Percentiles rank a stretch among this genome's conserved stretches.
These are phyloP conservation scores for Pseudocercospora pini-densiflorae DNA, from an alignment of 2,329 filamentous ascomycete species.

Conservation along the genomic window DNA sequence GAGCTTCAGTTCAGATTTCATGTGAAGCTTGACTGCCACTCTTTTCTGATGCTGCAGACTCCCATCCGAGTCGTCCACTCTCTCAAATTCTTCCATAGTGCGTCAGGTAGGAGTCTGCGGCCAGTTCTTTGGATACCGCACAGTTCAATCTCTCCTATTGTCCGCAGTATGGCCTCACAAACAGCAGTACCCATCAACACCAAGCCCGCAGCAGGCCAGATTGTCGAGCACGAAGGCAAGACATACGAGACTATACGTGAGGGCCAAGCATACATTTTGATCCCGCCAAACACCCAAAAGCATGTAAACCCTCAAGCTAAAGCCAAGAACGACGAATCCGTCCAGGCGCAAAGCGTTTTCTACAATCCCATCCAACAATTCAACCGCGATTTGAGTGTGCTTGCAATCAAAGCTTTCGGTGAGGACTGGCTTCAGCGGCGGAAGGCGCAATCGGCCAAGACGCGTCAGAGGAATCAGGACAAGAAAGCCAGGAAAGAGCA, in stretches of 20 bases:
- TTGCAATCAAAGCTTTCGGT: conserved; percentile 88
- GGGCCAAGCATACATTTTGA: conserved; percentile 69
- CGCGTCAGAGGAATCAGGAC: conserved; percentile 35
- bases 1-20: neutral
- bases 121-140: conserved; percentile 10
- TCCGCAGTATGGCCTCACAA: conserved; percentile 10
- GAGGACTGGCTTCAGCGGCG: conserved; percentile 57
- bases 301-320: conserved; percentile 54
- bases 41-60: conserved; percentile 19
- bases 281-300: conserved; percentile 58
- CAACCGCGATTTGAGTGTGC: conserved; percentile 91
- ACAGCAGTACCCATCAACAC: conserved; percentile 27
- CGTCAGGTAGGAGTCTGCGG: conserved; percentile 24
- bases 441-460: conserved; percentile 37
- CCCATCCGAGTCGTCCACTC: conserved; percentile 18
- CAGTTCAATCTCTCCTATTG: neutral
- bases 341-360: conserved; percentile 77
- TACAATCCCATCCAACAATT: conserved; percentile 99
- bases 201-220: conserved; percentile 36
- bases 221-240: conserved; percentile 40
- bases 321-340: conserved; percentile 43
- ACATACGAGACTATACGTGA: conserved; percentile 63
- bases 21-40: neutral
- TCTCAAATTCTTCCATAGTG: neutral
- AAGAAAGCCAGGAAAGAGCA: conserved; percentile 41